phyloP scores from a whole-genome alignment of 1,139 yeast genomes.

The Lodderomyces orthopsilosis region DNA sequence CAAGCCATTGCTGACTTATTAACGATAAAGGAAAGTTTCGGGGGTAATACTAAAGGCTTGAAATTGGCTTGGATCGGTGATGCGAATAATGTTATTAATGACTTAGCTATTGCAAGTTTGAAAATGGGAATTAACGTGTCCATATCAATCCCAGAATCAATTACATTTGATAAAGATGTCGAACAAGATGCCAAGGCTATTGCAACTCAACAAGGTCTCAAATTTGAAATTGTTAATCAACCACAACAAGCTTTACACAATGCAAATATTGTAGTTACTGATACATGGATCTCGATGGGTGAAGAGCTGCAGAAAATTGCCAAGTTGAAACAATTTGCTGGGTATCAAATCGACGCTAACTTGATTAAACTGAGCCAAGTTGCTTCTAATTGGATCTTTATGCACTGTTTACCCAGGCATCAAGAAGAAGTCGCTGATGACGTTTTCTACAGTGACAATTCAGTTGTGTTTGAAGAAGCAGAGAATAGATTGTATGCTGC shows the following conservation, averaged over 20 bases:
- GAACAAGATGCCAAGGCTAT: constrained; percentile 52
- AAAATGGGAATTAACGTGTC: constrained; percentile 82
- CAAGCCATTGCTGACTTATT: constrained; percentile 91
- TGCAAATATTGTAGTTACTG: constrained; percentile 90
- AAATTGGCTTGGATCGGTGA: constrained; percentile 97
- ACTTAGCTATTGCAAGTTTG: constrained; percentile 85
- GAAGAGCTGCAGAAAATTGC: constrained; percentile 75
- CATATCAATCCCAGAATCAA: constrained; percentile 77
- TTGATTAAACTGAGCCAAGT: constrained; percentile 59
- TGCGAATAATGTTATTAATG: constrained; percentile 92
- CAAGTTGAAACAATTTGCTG: constrained; percentile 76
- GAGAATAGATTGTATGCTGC: constrained; percentile 96
- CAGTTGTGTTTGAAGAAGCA: constrained; percentile 91
- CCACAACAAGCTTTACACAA: constrained; percentile 67
- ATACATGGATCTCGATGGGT: constrained; percentile 98
- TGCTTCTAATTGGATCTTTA: constrained; percentile 73
- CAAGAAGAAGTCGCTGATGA: constrained; percentile 91
- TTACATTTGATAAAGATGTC: constrained; percentile 62
- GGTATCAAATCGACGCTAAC: constrained; percentile 76
- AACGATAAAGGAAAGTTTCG: constrained; percentile 80
- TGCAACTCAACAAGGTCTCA: constrained; percentile 51
- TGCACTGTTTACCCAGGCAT: constrained; percentile 98
- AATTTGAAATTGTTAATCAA: constrained; percentile 64
- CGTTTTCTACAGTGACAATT: constrained; percentile 79
- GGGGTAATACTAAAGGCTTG: constrained; percentile 49